A percentile compares a stretch with the other conserved stretches of the same genome.
Conservation (phyloP, 2,329 filamentous ascomycete species). For the Davidsoniella australis region DNA sequence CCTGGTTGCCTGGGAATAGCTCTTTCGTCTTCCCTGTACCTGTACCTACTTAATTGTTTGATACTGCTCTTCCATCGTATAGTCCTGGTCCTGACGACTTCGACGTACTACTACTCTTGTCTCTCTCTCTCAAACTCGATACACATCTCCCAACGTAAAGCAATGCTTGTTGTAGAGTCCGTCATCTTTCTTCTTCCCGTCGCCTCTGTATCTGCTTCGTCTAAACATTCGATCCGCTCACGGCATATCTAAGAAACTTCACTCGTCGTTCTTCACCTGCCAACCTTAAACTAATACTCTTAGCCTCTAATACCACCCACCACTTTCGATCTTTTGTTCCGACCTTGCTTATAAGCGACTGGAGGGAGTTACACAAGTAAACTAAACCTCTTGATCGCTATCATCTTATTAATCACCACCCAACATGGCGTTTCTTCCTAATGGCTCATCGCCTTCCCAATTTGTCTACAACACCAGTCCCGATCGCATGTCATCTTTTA, state of each 20-base stretch:
- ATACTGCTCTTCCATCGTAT: not conserved
- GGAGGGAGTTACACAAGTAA: slow-evolving; percentile 23
- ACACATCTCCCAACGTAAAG: not conserved
- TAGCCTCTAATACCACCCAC: not conserved
- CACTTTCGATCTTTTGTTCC: slow-evolving; percentile 3
- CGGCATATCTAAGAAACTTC: not conserved
- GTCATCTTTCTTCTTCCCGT: slow-evolving; percentile 4
- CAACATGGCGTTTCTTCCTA: slow-evolving; percentile 34
- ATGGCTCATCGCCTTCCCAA: slow-evolving; percentile 35
- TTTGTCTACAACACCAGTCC: slow-evolving; percentile 19
- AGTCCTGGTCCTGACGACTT: no score
- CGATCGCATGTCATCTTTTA: slow-evolving; percentile 2
- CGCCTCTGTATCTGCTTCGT: slow-evolving; percentile 5
- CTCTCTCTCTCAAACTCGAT: not conserved
- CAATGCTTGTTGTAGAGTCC: slow-evolving; percentile 9
- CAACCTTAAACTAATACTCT: not conserved
- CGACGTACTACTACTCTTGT: not conserved
- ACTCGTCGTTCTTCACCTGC: not conserved
- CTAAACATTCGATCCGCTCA: not conserved
- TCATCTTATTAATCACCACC: slow-evolving; percentile 16
- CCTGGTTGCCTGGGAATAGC: slow-evolving; percentile 9
- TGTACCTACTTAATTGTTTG: not conserved
- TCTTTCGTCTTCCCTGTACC: not conserved
- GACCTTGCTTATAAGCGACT: slow-evolving; percentile 39
- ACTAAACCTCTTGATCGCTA: not conserved